Percentiles rank a stretch among this genome's conserved stretches.
phyloP scores from a whole-genome alignment of 495 filamentous ascomycete genomes.

The Neurospora hispaniola region DNA sequence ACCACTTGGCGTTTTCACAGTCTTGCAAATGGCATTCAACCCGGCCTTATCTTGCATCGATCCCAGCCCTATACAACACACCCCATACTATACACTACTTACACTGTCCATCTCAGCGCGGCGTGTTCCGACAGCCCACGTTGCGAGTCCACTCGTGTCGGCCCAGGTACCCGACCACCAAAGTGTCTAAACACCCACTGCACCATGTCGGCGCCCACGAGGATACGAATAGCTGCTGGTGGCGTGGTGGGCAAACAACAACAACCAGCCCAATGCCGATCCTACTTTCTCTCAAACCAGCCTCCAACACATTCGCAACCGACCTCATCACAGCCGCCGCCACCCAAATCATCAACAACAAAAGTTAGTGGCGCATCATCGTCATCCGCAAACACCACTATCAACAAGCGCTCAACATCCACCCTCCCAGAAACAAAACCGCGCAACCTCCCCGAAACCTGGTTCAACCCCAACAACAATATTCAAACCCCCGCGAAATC shows the following conservation, averaged over 20 bases:
- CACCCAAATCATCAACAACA: neutral
- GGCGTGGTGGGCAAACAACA: neutral
- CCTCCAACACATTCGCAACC: neutral
- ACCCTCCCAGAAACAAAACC: neutral
- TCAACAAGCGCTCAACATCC: constrained; percentile 8
- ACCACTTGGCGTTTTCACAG: neutral
- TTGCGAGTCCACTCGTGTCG: neutral
- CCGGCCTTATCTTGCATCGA: neutral
- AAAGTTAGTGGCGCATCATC: constrained; percentile 7
- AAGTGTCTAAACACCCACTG: neutral
- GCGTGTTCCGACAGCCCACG: neutral
- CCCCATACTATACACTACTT: neutral
- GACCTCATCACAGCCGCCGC: neutral
- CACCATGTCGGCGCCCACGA: constrained; percentile 12
- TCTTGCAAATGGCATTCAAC: neutral
- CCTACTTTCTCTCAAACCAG: neutral
- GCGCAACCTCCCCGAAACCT: constrained; percentile 1
- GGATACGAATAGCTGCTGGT: constrained; percentile 1
- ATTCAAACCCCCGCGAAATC: neutral
- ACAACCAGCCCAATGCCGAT: neutral
- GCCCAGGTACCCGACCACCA: neutral
- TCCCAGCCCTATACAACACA: neutral
- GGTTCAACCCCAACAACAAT: constrained; percentile 1
- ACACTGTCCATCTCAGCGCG: neutral
- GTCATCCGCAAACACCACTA: constrained; percentile 7